Evolutionary conservation across 202 grass and related monocot species (phyloP).

Genomic region (Panicum virgatum): DNA sequence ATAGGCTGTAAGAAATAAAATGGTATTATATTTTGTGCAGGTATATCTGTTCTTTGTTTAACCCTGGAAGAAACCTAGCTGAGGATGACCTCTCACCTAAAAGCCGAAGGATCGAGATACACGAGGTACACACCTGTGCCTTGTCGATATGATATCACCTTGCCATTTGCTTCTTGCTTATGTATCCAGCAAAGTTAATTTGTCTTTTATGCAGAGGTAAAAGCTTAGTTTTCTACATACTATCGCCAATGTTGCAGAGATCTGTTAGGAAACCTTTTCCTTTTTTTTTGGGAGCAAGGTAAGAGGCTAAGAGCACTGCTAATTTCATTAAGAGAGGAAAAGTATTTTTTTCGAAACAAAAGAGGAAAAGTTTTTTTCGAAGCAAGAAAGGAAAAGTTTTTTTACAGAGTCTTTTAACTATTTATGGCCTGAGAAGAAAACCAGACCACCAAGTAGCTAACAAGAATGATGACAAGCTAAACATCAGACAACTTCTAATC

Average conservation of each 20-base stretch:
- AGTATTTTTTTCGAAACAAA: not conserved
- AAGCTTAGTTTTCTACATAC: not conserved
- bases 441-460: not conserved
- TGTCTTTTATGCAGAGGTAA: not conserved
- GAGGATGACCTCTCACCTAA: conserved; percentile 53
- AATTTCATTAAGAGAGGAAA: not conserved
- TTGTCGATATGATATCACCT: conserved; percentile 3
- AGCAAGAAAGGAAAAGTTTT: not conserved
- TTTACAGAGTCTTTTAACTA: not conserved
- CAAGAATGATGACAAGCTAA: not conserved
- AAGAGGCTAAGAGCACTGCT: not conserved
- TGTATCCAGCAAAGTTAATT: not conserved
- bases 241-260: not conserved
- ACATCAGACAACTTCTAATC: not conserved
- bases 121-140: not conserved
- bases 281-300: not conserved
- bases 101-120: conserved; percentile 20
- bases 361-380: not conserved
- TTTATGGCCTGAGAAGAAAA: not conserved
- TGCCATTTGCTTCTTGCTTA: conserved; percentile 1
- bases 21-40: conserved; percentile 30
- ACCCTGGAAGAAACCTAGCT: conserved; percentile 46
- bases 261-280: not conserved
- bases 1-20: conserved; percentile 11
- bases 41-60: conserved; percentile 37